Evolutionary conservation across 345 rosid species (phyloP).

Genomic region (thale cress (Arabidopsis thaliana)): TAIR10.1 NC_003074.8:8085501-8086000

Average conservation of each 20-base stretch:
- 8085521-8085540: neutral
- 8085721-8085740: conserved; percentile 17
- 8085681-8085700: neutral
- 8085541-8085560: conserved; percentile 27
- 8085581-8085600: conserved; percentile 39
- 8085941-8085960: neutral
- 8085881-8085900: neutral
- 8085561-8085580: neutral
- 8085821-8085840: neutral
- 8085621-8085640: conserved; percentile 34
- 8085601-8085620: conserved; percentile 26
- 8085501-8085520: neutral
- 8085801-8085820: neutral
- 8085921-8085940: neutral
- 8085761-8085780: neutral
- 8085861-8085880: no score
- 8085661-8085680: conserved; percentile 27
- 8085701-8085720: conserved; percentile 18
- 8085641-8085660: conserved; percentile 24
- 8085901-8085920: neutral
- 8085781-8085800: neutral
- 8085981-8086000: neutral
- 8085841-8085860: neutral
- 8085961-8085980: neutral
- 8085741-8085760: neutral